Base-by-base conservation (phyloP, 108 stramenopile genomes). In the Fistulifera pelliculosa region DNA sequence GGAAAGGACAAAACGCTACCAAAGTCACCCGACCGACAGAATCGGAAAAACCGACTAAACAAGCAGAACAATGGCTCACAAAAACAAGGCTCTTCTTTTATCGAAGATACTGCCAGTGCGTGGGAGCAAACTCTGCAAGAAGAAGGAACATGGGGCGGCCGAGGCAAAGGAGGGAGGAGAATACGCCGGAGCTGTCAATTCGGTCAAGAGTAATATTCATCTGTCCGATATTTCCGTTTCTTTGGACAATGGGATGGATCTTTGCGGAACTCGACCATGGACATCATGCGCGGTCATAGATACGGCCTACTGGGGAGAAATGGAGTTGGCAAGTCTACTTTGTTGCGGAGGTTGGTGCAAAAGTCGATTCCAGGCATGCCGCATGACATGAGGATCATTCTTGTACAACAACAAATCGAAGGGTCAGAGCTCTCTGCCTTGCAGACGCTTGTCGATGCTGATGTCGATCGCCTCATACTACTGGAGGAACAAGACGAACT, bases 301-400 rank as follows among this genome's bases (percentile, higher is more conserved):
- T 95, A 93, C 60, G 94, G 85, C 0, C 16, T 68, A 25, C 22
- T 63, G 23, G 89, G 89, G 0, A 56, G 74, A 38, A 95, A 95
- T 67, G 94, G 94, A 0, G 85, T 80, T 27, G 94, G 94, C 17
- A 95, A 95, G 56, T 81, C 85, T 6, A 91, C 89, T 22, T 60
- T 95, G 17, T 66, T 95, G 26, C 65, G 59, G 44, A 66, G 80
- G n/a, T 52, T 95, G 31, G 88, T 76, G 49, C 54, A 75, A 23
- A 63, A 77, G 14, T 47, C 52, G n/a, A 73, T 95, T 50, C 92
- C 92, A 17, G 85, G 85, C 38, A 78, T 88, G 49, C 92, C 92
- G 5, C 79, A 69, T 43, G 65, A 74, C 28, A 74, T 90, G 61
- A 62, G 81, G 23, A 71, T 92, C 42, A 47, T 77, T 27, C 65